These are phyloP conservation scores for Fusarium sp. DNA, from an alignment of 2,329 filamentous ascomycete genomes.

Conservation along the genomic window DNA sequence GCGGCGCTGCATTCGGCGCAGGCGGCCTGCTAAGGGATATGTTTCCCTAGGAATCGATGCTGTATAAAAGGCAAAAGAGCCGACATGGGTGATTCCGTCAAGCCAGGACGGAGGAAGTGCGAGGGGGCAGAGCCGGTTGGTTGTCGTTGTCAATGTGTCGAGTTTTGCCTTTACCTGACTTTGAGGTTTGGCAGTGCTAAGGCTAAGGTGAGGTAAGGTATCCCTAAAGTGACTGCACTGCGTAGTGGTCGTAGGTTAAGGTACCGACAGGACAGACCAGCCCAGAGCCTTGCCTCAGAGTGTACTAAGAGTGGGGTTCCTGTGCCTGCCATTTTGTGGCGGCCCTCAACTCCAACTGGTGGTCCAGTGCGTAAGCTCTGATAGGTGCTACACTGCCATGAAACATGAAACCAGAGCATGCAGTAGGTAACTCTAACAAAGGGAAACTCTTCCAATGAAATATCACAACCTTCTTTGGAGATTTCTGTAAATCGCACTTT, in stretches of 20 bases:
- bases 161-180: slow-evolving; percentile 38
- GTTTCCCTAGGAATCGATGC: slow-evolving; percentile 51
- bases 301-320: neutral
- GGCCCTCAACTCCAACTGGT: neutral
- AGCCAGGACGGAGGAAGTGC: slow-evolving; percentile 42
- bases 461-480: neutral
- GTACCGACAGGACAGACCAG: neutral
- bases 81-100: slow-evolving; percentile 55
- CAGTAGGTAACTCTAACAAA: neutral
- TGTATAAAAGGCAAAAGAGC: slow-evolving; percentile 51
- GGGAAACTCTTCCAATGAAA: neutral
- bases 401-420: neutral
- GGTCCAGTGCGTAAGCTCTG: neutral
- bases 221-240: neutral
- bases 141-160: slow-evolving; percentile 19
- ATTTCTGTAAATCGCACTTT: too few species aligned
- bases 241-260: neutral
- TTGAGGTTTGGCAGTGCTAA: slow-evolving; percentile 35
- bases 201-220: slow-evolving; percentile 12
- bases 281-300: neutral
- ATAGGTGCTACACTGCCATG: neutral
- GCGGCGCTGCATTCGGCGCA: slow-evolving; percentile 61
- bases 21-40: slow-evolving; percentile 57
- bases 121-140: slow-evolving; percentile 31
- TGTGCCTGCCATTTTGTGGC: slow-evolving; percentile 1